Base-by-base conservation (phyloP, 208 protist species). In the Trichomonas tenax region DNA sequence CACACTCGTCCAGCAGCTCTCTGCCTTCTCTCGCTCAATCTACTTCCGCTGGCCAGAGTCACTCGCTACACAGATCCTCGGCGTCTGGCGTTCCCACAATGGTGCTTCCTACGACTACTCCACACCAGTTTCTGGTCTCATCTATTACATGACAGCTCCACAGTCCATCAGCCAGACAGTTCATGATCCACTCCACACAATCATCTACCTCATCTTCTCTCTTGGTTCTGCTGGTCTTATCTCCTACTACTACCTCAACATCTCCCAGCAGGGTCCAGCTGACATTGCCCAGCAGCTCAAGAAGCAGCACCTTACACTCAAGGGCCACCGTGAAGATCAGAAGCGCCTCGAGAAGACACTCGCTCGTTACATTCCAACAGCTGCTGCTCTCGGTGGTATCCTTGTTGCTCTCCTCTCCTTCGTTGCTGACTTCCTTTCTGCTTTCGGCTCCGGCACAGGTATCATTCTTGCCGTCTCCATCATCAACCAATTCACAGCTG, bases 401-500 rank as follows among this genome's bases (percentile, higher is more conserved):
- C 99, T 99, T 97, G 99, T 99, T 86, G 99, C 99, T 63, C 98
- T 99, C n/a, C 98, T 99, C 63, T 99, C 99, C 45, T 98, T 99
- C 96, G 98, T 99, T 63, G 99, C 99, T 11, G 99, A 99, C 97
- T 99, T 99, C 96, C 98, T 99, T 96, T 99, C 99, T 36, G 98
- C 99, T 97, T 98, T 99, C 88, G 98, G 98, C 48, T 99, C 98
- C 72, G 99, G 99, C 96, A 99, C 99, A 15, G 99, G 99, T 97
- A 99, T 99, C 96, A 97, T 99, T 2, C 98, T 99, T 21, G 99
- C 99, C 72, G 99, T 99, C 10, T 99, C 99, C 40, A 99, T 99
- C 98, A 99, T 99, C 97, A 99, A 99, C 97, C 98, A 99, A 98
- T 99, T 99, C 98, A 99, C 98, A 97, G 99, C 99, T 98, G 99